A percentile compares a stretch with the other conserved stretches of the same genome.
phyloP scores from a whole-genome alignment of 768 basidiomycete genomes.

The Boletus pseudopeckii region DNA sequence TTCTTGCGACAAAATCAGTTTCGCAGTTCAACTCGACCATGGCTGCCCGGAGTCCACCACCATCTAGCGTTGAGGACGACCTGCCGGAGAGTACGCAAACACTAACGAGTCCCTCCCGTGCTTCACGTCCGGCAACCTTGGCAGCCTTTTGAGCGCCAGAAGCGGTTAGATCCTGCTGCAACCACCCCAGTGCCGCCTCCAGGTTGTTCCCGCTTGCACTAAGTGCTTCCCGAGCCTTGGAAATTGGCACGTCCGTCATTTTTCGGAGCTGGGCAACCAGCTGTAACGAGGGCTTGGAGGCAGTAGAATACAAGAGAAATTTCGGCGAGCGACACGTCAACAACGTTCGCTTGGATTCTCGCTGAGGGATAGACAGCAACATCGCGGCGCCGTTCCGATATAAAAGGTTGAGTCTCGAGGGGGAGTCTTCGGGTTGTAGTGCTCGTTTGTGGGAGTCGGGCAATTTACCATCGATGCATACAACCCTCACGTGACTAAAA shows the following conservation, averaged over 20 bases:
- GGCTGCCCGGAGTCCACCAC: conserved; percentile 63
- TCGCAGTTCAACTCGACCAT: conserved; percentile 95
- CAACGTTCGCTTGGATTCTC: not conserved
- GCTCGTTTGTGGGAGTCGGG: no score
- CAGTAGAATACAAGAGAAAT: conserved; percentile 48
- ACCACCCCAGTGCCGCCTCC: conserved; percentile 72
- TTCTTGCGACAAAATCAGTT: conserved; percentile 93
- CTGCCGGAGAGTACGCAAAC: conserved; percentile 69
- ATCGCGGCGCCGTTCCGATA: conserved; percentile 8
- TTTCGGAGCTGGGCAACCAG: conserved; percentile 87
- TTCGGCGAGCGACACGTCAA: not conserved
- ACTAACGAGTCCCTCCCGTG: conserved; percentile 78
- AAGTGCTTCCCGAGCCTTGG: conserved; percentile 88
- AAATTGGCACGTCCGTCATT: conserved; percentile 74
- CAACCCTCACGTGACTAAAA: conserved; percentile 22
- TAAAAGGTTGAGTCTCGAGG: not conserved
- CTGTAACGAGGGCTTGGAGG: conserved; percentile 59
- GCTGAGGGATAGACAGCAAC: conserved; percentile 10
- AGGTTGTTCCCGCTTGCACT: conserved; percentile 69
- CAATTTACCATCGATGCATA: not conserved
- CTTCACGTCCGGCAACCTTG: conserved; percentile 72
- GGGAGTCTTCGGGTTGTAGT: no score
- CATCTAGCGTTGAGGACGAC: conserved; percentile 34
- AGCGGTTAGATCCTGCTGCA: conserved; percentile 66
- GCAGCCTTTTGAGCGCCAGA: conserved; percentile 78